These are phyloP conservation scores for Pisolithus marmoratus DNA, from an alignment of 768 basidiomycete species.

Conservation along the genomic window DNA sequence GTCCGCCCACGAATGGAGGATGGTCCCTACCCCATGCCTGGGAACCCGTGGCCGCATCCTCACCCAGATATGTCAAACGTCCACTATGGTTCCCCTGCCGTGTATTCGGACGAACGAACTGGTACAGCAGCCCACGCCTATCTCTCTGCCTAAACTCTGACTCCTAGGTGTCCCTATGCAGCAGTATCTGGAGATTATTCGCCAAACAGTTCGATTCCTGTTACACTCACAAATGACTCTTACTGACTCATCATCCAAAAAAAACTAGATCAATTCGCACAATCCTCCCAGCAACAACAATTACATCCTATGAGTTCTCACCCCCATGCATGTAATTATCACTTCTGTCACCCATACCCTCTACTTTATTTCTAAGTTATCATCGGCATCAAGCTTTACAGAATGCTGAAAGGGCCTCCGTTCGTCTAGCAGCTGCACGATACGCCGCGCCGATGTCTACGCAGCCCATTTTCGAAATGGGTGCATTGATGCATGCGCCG, in stretches of 20 bases:
- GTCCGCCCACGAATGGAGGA: slow-evolving; percentile 28
- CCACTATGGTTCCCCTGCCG: slow-evolving; percentile 39
- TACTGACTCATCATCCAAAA: slow-evolving; percentile 11
- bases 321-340: slow-evolving; percentile 29
- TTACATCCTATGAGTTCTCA: slow-evolving; percentile 20
- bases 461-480: slow-evolving; percentile 29
- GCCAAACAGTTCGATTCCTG: slow-evolving; percentile 28
- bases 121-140: slow-evolving; percentile 31
- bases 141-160: slow-evolving; percentile 10
- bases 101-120: slow-evolving; percentile 56
- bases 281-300: slow-evolving; percentile 30
- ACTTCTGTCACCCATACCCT: slow-evolving; percentile 14
- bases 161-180: slow-evolving; percentile 18
- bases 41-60: slow-evolving; percentile 25
- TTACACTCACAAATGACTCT: slow-evolving; percentile 3
- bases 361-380: slow-evolving; percentile 15
- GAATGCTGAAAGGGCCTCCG: slow-evolving; percentile 46
- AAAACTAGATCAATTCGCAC: slow-evolving; percentile 26
- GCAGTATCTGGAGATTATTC: slow-evolving; percentile 41
- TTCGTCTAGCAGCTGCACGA: slow-evolving; percentile 50
- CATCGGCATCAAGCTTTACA: slow-evolving; percentile 41
- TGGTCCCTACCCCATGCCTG: slow-evolving; percentile 23
- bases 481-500: slow-evolving; percentile 28
- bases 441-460: slow-evolving; percentile 30
- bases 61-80: slow-evolving; percentile 29